Base-by-base conservation (phyloP, 2,329 filamentous ascomycete genomes). In the Calonectria naviculata region DNA sequence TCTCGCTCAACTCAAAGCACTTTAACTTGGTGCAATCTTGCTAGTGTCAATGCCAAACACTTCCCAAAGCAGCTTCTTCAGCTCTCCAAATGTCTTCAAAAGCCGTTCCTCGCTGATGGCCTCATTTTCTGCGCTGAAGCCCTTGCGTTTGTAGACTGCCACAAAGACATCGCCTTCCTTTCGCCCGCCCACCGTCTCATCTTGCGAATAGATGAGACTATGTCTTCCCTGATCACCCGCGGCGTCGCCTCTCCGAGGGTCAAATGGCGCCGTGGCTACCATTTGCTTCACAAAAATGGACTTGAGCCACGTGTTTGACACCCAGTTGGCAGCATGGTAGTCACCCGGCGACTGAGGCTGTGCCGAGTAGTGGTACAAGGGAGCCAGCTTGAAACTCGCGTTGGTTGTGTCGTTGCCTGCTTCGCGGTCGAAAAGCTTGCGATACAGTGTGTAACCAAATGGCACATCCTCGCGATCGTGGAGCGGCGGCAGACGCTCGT, bases 361-460 rank as follows among this genome's bases (percentile, higher is more conserved):
- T 10, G 29, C 17, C 17, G 21, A 54, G 62, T 65, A 65, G 12
- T 65, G 62, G 36, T 65, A 65, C 46, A 65, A 13, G 17, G 62
- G 62, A 8, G 47, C 26, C 36, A 41, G 36, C 47, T 52, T 65
- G n/a, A 65, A 65, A 17, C 19, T 21, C 4, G 34, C 21, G n/a
- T 21, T 5, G 8, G 13, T 13, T 10, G 19, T 24, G 5, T 10
- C 28, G 10, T 19, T 19, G 17, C 24, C 19, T 9, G 9, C 28
- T 6, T 41, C 28, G 26, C 36, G 28, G 12, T 65, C 47, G 19
- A 54, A 56, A 42, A 65, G 36, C 34, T 65, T 65, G 34, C 42
- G 62, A 21, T 65, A 65, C 8, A 65, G 12, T 0, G 62, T 65
- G 47, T 65, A 65, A 3, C 62, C 62, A 6, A 21, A 41, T 10